Base-by-base conservation (phyloP, 2,329 filamentous ascomycete species). In the Fusarium humuli region DNA sequence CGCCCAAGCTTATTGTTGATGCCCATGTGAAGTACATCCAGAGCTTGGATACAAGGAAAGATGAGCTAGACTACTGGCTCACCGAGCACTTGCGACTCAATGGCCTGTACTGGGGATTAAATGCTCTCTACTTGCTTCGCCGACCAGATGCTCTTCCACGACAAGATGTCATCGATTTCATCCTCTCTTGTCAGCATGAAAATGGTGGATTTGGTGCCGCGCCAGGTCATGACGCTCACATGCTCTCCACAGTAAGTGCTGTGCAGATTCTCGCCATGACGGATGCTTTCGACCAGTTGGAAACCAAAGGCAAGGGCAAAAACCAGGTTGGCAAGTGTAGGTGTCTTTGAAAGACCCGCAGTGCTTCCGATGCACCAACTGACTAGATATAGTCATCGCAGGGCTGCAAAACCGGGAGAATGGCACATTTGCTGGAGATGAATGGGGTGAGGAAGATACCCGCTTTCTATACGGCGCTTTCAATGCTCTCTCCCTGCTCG, bases 1-100 rank as follows among this genome's bases (percentile, higher is more conserved):
- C 82, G 70, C 79, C 81, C 25, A 79, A 81, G 68, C 82, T 89
- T 50, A 84, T 85, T 52, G 82, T 82, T 8, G 84, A 84, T 10
- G 84, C 86, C 23, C 96, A 99, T 80, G 93, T 98, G 75, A 89
- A 90, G 78, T 99, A 98, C 80, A 94, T 99, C 73, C 93, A 97
- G 81, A 93, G 92, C 77, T 87, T 99, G 73, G 94, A 99, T 81
- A 94, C 91, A 72, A 91, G 92, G 78, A 94, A 92, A 83, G 94
- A 98, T 85, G 93, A 98, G 81, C 90, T 97, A 75, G 94, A 98
- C 80, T 99, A 98, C 84, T 98, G 95, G 92, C 86, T 98, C 78
- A 99, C 96, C 16, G 95, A 99, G 81, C 96, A 99, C 79, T 86
- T 99, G 72, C 94, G 96, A 66, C 87, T 99, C 61, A 98, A 96